Evolutionary conservation across 75 land plant genomes (phyloP).

Genomic region (Pinus tabuliformis): DNA sequence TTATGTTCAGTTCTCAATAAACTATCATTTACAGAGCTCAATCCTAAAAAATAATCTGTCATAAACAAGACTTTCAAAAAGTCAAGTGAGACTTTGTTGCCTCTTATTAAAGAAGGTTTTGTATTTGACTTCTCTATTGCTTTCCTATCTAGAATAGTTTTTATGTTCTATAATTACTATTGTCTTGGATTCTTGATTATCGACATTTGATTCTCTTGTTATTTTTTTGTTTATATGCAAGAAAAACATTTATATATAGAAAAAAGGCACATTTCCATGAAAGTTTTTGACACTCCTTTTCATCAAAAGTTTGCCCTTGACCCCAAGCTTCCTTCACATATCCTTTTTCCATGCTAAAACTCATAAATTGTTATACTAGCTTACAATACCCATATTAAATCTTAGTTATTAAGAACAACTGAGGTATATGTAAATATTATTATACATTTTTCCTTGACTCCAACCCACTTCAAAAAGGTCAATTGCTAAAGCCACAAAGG

Average conservation of each 20-base stretch:
- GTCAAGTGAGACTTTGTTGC: slow-evolving; percentile 10
- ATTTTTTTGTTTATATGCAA: neutral
- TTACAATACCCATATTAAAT: neutral
- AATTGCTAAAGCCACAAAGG: too few relatives aligned
- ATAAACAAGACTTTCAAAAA: slow-evolving; percentile 35
- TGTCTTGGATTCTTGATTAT: neutral
- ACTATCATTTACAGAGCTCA: slow-evolving; percentile 42
- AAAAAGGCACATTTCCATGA: slow-evolving; percentile 14
- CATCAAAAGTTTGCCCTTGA: slow-evolving; percentile 8
- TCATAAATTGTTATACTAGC: neutral
- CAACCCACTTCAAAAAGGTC: too few relatives aligned
- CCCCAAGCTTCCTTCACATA: too few relatives aligned
- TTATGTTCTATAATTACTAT: neutral
- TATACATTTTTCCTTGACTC: too few relatives aligned
- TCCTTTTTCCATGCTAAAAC: too few relatives aligned
- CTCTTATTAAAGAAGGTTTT: slow-evolving; percentile 44
- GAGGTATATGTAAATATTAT: too few relatives aligned
- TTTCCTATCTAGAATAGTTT: neutral
- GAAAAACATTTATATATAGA: neutral
- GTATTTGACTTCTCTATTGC: neutral
- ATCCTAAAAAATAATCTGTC: slow-evolving; percentile 68
- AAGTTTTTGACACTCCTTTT: slow-evolving; percentile 16
- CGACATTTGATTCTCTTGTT: neutral
- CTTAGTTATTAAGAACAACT: neutral
- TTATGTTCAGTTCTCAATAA: neutral